Conservation (phyloP, 345 rosid species). For the Barbarea vulgaris region DNA sequence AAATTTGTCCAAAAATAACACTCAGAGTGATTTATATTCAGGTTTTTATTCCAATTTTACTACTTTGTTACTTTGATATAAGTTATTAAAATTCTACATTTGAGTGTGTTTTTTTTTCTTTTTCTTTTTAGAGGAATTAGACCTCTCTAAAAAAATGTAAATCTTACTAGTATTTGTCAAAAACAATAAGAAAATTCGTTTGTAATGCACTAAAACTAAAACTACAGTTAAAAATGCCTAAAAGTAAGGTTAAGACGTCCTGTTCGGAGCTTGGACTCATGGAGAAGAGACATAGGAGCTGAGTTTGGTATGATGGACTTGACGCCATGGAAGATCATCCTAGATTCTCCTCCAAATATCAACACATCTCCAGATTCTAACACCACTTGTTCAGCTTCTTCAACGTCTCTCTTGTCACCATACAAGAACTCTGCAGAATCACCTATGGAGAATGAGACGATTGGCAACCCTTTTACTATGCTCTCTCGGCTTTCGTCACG, state of each 20-base stretch:
- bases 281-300: conserved; percentile 47
- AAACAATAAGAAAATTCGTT: not conserved
- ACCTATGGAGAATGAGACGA: conserved; percentile 61
- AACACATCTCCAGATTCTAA: conserved; percentile 62
- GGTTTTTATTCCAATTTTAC: no score
- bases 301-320: conserved; percentile 44
- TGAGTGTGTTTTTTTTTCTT: no score
- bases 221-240: conserved; percentile 44
- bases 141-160: no score
- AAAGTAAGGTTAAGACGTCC: conserved; percentile 76
- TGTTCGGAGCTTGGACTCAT: conserved; percentile 41
- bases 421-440: conserved; percentile 60
- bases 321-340: conserved; percentile 64
- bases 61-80: no score
- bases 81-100: no score
- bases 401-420: conserved; percentile 47
- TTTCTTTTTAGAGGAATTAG: no score
- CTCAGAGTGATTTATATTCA: no score
- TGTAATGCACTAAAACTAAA: not conserved
- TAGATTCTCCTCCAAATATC: conserved; percentile 65
- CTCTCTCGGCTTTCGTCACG: conserved; percentile 56
- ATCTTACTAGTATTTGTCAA: no score
- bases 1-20: not conserved
- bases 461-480: conserved; percentile 53
- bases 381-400: conserved; percentile 41